Base-by-base conservation (phyloP, 108 stramenopile species). In the Discostella stelligeroides region DNA sequence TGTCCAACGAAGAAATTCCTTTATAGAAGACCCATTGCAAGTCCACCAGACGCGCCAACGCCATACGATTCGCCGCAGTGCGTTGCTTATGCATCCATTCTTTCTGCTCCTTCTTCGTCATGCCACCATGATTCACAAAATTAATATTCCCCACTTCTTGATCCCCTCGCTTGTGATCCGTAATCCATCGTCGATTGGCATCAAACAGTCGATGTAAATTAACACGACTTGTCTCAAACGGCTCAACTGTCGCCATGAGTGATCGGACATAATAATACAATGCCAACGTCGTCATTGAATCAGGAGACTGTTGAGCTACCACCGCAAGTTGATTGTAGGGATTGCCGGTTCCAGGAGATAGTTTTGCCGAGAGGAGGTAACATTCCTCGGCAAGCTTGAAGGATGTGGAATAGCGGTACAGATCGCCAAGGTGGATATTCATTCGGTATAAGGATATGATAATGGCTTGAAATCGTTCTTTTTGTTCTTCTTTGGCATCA, bases 321-420 rank as follows among this genome's bases (percentile, higher is more conserved):
- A 94, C 92, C 2, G 90, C 92, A 46, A 94, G 53, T 66, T 94
- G 92, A 70, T 94, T 94, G 76, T 81, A 87, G 0, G 92, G 87
- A 62, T 91, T 91, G 13, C 92, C 92, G 20, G 73, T 77, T 20
- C 86, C 87, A 7, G 92, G 92, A 15, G 82, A 78, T 9, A 94
- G 48, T 53, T 75, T 72, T 5, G 85, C 67, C 15, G 90, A 75
- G 59, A 70, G 76, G 25, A 72, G 30, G 64, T 94, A 94, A 41
- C 60, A 71, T 37, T 51, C 40, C 60, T 85, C 85, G 0, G 92
- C 90, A 48, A 87, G 66, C 49, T 75, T 68, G 46, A 50, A 81
- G 8, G 79, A 49, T 27, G 59, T 60, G 3, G 69, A 80, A 67
- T 94, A 94, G 0, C 92, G 83, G 45, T 88, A 72, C 43, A 94